Base-by-base conservation (phyloP, 441 rosid species). In the Populus hybrid region DNA sequence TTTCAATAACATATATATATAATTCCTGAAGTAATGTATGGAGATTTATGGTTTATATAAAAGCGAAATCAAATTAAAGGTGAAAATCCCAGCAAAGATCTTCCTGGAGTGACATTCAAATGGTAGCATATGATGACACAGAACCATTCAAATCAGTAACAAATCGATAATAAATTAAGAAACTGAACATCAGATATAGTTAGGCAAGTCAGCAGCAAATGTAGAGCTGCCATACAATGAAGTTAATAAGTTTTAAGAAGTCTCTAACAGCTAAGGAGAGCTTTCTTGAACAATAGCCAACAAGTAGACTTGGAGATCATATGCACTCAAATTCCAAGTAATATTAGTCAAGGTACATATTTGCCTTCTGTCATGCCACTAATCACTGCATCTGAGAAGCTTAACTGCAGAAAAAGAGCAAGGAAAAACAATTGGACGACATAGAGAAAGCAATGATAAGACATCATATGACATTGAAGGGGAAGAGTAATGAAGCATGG, bases 171-270 rank as follows among this genome's bases (percentile, higher is more conserved):
- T 69, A 80, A 81, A 81, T 65, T 71, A 82, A 71, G 86, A 67
- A 84, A 82, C 86, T 87, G 86, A 87, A 87, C 85, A 87, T 84
- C 83, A 31, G 76, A 81, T 82, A 82, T 78, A 82, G 83, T 84
- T 80, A 86, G 56, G 83, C 78, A 70, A 82, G 84, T 85, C 61
- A 66, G 84, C 86, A 85, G 83, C 83, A 24, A 83, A n/a, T 71
- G 42, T 78, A 75, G 81, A 45, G 82, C 89, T 85, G 85, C 68
- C 82, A 79, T 78, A 76, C 78, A 79, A 79, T 80, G 12, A 79
- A 78, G 89, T 87, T 85, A 77, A 77, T 82, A 71, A 23, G 63
- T 77, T 80, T 72, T 38, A 18, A 45, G 56, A 35, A 76, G 79
- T 76, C 84, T 85, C 66, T 84, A 29, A 72, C 78, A 79, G 77